These are phyloP conservation scores for Meyerozyma smithsonii DNA, from an alignment of 1,139 yeast species.

Conservation along the genomic window DNA sequence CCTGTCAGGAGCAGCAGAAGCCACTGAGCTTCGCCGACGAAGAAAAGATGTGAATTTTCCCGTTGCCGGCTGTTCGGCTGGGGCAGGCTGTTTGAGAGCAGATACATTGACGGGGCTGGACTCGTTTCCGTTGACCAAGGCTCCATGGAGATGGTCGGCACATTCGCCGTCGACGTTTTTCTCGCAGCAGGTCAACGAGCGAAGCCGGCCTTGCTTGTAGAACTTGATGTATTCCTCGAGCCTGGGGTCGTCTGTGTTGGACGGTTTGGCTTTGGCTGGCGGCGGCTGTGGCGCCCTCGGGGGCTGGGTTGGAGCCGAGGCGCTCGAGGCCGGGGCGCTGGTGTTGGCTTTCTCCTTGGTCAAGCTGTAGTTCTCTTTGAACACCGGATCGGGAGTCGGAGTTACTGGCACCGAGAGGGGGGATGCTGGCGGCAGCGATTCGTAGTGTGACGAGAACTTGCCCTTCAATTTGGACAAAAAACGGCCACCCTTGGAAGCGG, in stretches of 20 bases:
- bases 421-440: constrained; percentile 13
- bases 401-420: constrained; percentile 8
- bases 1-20: constrained; percentile 14
- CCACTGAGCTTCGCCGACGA: constrained; percentile 18
- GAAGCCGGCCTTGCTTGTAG: constrained; percentile 35
- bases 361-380: constrained; percentile 12
- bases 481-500: constrained; percentile 19
- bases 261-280: neutral
- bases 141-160: constrained; percentile 45
- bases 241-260: constrained; percentile 41
- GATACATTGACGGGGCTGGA: constrained; percentile 4
- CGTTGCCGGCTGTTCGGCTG: constrained; percentile 7
- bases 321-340: constrained; percentile 7
- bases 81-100: constrained; percentile 8
- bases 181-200: constrained; percentile 7
- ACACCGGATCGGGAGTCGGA: constrained; percentile 5
- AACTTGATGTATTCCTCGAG: constrained; percentile 54
- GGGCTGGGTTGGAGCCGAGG: constrained; percentile 13
- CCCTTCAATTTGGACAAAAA: constrained; percentile 36
- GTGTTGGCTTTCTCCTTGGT: constrained; percentile 9
- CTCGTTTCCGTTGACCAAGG: constrained; percentile 24
- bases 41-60: constrained; percentile 24
- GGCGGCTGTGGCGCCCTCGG: constrained; percentile 6
- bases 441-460: constrained; percentile 21
- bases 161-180: constrained; percentile 16